phyloP scores from a whole-genome alignment of 2,329 filamentous ascomycete genomes.

The Dactylellina sp. region DNA sequence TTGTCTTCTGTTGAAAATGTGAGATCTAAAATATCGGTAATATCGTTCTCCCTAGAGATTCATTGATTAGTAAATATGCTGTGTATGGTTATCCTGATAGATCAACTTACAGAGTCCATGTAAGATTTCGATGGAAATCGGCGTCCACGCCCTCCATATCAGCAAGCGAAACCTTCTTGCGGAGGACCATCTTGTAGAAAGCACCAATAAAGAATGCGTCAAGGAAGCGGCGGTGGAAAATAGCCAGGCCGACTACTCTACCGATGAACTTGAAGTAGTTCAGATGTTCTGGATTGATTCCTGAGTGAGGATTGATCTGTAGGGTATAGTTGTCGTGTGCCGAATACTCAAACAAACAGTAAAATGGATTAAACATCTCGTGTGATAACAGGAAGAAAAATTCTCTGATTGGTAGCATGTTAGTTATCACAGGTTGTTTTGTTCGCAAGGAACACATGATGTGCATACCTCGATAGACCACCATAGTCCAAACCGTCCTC shows the following conservation, averaged over 20 bases:
- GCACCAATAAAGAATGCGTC: slow-evolving; percentile 99
- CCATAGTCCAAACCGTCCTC: slow-evolving; percentile 98
- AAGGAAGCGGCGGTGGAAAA: slow-evolving; percentile 96
- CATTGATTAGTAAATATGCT: slow-evolving; percentile 10
- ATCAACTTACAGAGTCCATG: slow-evolving; percentile 81
- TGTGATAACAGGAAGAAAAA: slow-evolving; percentile 99
- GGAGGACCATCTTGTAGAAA: slow-evolving; percentile 98
- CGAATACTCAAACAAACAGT: slow-evolving; percentile 99
- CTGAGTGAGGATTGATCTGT: slow-evolving; percentile 98
- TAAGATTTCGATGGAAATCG: slow-evolving; percentile 94
- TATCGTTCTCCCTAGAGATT: slow-evolving; percentile 81
- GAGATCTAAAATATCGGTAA: slow-evolving; percentile 89
- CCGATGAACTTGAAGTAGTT: slow-evolving; percentile 99
- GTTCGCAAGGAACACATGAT: not conserved
- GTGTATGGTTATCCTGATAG: not conserved
- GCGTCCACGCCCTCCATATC: slow-evolving; percentile 99
- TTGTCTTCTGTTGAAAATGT: slow-evolving; percentile 98
- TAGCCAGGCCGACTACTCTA: slow-evolving; percentile 93
- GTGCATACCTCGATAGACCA: slow-evolving; percentile 79
- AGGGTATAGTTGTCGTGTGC: slow-evolving; percentile 99
- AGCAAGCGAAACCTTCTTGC: slow-evolving; percentile 88
- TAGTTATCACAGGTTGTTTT: not conserved
- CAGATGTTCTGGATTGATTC: slow-evolving; percentile 98
- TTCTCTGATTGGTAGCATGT: slow-evolving; percentile 71
- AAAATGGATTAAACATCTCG: slow-evolving; percentile 99